Evolutionary conservation across 345 rosid genomes (phyloP).

Genomic region (Ricinus communis): DNA sequence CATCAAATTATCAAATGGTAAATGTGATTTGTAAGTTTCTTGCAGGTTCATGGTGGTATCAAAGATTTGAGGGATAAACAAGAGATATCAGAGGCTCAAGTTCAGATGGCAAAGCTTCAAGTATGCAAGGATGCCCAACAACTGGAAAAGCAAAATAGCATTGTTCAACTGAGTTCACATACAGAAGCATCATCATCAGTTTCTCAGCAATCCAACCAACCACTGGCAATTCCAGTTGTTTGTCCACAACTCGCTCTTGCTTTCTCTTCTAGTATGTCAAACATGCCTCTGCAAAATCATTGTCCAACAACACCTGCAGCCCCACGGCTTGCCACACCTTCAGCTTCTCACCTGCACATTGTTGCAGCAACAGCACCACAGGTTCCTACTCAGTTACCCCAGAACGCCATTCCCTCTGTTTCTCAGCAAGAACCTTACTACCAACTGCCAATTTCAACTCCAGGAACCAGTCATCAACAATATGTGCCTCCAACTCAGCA

Average conservation of each 20-base stretch:
- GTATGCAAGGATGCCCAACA: conserved; percentile 22
- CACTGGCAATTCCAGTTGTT: conserved; percentile 17
- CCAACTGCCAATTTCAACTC: conserved; percentile 16
- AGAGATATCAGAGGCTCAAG: conserved; percentile 51
- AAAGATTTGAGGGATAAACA: conserved; percentile 56
- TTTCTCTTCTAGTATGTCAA: conserved; percentile 16
- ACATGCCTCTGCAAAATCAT: conserved; percentile 23
- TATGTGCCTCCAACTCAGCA: conserved; percentile 20
- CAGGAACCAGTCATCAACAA: conserved; percentile 22
- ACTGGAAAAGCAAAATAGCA: conserved; percentile 28
- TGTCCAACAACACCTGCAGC: conserved; percentile 11
- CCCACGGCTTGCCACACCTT: neutral
- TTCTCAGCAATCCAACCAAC: conserved; percentile 36
- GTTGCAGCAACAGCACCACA: conserved; percentile 33
- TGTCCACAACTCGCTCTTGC: conserved; percentile 23
- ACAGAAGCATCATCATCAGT: conserved; percentile 23
- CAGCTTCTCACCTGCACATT: conserved; percentile 2
- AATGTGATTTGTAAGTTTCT: conserved; percentile 8
- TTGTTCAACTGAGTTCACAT: conserved; percentile 24
- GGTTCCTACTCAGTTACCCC: conserved; percentile 25
- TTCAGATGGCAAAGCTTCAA: conserved; percentile 41
- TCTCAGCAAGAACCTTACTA: conserved; percentile 26
- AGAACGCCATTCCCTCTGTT: conserved; percentile 12
- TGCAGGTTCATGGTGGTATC: conserved; percentile 48
- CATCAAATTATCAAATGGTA: neutral